A percentile compares a stretch with the other conserved stretches of the same genome.
Evolutionary conservation across 495 filamentous ascomycete genomes (phyloP).

Genomic region (Cladorrhinum samala): DNA sequence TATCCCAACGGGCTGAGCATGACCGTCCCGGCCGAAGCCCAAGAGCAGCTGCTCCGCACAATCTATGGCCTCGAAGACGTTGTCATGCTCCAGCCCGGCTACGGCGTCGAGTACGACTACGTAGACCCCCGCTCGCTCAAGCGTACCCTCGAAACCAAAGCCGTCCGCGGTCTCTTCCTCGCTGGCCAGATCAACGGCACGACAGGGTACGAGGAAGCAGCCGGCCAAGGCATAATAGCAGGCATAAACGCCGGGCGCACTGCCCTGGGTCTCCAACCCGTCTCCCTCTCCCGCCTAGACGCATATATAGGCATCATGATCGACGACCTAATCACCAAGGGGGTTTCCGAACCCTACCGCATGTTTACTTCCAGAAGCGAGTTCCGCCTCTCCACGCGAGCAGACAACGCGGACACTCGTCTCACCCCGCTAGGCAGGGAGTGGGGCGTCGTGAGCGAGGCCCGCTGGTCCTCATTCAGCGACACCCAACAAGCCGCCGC

Average conservation of each 20-base stretch:
- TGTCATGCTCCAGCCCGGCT: slow-evolving; percentile 90
- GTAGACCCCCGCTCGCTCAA: slow-evolving; percentile 85
- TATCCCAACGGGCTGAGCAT: slow-evolving; percentile 97
- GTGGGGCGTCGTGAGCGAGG: slow-evolving; percentile 71
- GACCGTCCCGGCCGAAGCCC: slow-evolving; percentile 83
- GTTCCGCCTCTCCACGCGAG: slow-evolving; percentile 83
- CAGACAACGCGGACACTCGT: slow-evolving; percentile 89
- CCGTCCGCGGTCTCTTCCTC: slow-evolving; percentile 82
- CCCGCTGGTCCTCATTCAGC: slow-evolving; percentile 66
- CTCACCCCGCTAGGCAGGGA: slow-evolving; percentile 72
- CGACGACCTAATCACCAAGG: slow-evolving; percentile 95
- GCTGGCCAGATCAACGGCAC: slow-evolving; percentile 98
- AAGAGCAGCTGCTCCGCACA: slow-evolving; percentile 76
- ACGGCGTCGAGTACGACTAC: slow-evolving; percentile 98
- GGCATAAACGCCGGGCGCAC: slow-evolving; percentile 88
- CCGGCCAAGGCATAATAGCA: slow-evolving; percentile 86
- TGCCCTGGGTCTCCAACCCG: slow-evolving; percentile 54
- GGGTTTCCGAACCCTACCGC: slow-evolving; percentile 92
- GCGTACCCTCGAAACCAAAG: slow-evolving; percentile 87
- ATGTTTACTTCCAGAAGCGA: slow-evolving; percentile 98
- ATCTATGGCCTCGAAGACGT: slow-evolving; percentile 84
- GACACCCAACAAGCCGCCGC: slow-evolving; percentile 56
- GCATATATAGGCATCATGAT: slow-evolving; percentile 99
- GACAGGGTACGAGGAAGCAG: slow-evolving; percentile 95
- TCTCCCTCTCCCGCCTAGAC: slow-evolving; percentile 74